phyloP scores from a whole-genome alignment of 192 early-diverging fungal genomes.

The Mortierella claussenii region DNA sequence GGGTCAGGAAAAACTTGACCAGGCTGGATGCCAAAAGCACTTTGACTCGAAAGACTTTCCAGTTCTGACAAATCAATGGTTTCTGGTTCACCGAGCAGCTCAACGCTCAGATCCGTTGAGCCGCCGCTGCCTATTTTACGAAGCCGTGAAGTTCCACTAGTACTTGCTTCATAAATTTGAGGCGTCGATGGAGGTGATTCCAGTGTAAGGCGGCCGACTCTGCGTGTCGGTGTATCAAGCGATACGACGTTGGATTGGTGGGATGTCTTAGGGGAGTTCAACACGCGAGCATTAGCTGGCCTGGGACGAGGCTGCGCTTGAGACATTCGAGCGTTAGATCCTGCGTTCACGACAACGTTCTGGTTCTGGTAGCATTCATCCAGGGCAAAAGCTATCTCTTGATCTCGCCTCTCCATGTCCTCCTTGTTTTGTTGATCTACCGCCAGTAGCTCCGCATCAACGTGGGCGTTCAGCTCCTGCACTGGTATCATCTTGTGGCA shows the following conservation, averaged over 20 bases:
- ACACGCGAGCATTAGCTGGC: too few species aligned
- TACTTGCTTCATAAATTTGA: too few species aligned
- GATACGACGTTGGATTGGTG: slow-evolving; percentile 5
- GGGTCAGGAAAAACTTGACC: slow-evolving; percentile 13
- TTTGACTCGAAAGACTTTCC: slow-evolving; percentile 39
- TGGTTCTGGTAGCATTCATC: slow-evolving; percentile 15
- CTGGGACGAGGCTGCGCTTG: too few species aligned
- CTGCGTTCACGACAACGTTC: neutral
- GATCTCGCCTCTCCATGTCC: slow-evolving; percentile 22
- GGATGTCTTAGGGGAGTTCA: neutral
- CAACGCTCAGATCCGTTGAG: slow-evolving; percentile 6
- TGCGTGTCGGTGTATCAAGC: slow-evolving; percentile 41
- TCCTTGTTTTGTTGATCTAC: slow-evolving; percentile 21
- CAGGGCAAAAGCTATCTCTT: slow-evolving; percentile 16
- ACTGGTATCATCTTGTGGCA: slow-evolving; percentile 20
- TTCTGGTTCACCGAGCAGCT: neutral
- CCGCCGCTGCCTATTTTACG: neutral
- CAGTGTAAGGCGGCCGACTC: slow-evolving; percentile 23
- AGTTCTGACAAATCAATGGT: slow-evolving; percentile 5
- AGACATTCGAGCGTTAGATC: too few species aligned
- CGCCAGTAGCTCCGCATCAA: slow-evolving; percentile 25
- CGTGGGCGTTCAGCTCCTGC: slow-evolving; percentile 28
- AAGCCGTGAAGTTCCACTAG: too few species aligned
- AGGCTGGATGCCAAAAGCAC: slow-evolving; percentile 32
- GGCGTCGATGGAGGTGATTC: slow-evolving; percentile 7